Base-by-base conservation (phyloP, 495 filamentous ascomycete species). In the Massariosphaeria phaeospora region DNA sequence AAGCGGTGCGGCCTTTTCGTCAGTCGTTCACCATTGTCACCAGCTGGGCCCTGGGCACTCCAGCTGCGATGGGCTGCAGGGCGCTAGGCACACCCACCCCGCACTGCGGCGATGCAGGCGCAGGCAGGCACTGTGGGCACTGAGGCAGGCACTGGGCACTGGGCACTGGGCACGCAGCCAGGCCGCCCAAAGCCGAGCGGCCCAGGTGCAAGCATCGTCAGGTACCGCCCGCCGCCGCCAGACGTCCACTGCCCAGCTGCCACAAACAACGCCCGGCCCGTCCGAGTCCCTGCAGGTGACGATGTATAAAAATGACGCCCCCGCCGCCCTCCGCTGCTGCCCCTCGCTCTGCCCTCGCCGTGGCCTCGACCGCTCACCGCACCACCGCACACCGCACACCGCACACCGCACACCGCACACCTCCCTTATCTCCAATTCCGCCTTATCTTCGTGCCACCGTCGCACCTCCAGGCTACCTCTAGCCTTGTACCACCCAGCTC, bases 401-500 rank as follows among this genome's bases (percentile, higher is more conserved):
- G 21, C 4, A 10, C 23, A 8, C 33, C 18, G 4, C 30, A 12
- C 23, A 29, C 26, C 17, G 33, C 40, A 34, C 43, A 59, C 31
- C 18, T 47, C 4, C 38, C 48, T 40, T 49, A 48, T 46, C 56
- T 59, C 34, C 42, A 12, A 40, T n/a, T n/a, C 3, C 18, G 10
- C 9, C 56, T 59, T 59, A 59, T 59, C 56, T 46, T 15, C 13
- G 56, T 59, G 55, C 20, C 27, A 48, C 56, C 25, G 56, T 54
- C 36, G 27, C 55, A 54, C 56, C 43, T n/a, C n/a, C n/a, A n/a
- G n/a, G 51, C 18, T 36, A 47, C 41, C 41, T 52, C 23, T 52
- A 43, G 48, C 56, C 48, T 54, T 25, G 48, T 50, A 48, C 52
- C 15, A 13, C n/a, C 13, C 53, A 51, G 20, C 15, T 23, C 17